Base-by-base conservation (phyloP, 495 filamentous ascomycete species). In the Penicillium canescens region DNA sequence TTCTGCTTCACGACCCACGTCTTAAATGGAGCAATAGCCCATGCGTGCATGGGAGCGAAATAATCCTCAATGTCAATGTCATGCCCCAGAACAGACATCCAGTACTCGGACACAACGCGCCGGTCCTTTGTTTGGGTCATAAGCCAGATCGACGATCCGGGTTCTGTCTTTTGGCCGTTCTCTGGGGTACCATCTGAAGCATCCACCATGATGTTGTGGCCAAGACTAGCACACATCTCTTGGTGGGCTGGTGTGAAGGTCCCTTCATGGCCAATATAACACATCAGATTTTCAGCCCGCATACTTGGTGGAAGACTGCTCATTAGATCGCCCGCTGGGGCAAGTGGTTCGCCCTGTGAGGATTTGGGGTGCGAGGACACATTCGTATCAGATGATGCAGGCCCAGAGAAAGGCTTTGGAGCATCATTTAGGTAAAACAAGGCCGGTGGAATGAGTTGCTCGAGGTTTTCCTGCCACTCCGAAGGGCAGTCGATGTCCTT, bases 191-290 rank as follows among this genome's bases (percentile, higher is more conserved):
- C 71, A 37, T 70, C 74, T 7, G 92, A 96, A 2, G 90, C 85
- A 54, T 96, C 88, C 3, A 98, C 90, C 94, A 98, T 98, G 46
- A 98, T 87, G 63, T 98, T 98, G 46, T 98, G 94, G 0, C 94
- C 93, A 34, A 98, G 77, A 52, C 86, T 94, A 13, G 89, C 94
- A 71, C 93, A 98, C 94, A 98, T 98, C 65, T 98, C 94, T 63
- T 91, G 86, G 68, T 98, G 94, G 13, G 91, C 88, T 46, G 94
- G 92, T 0, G 94, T 98, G 63, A 95, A 98, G 2, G 94, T 98
- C 1, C 94, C 94, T 72, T 98, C 94, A 60, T 97, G 94, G 2
- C 94, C 94, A 57, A 97, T 87, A 65, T 98, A 98, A 71, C 92
- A 97, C 93, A 97, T 96, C 63, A 98, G 78, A 52, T 98, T 98